Conservation (phyloP, 2,329 filamentous ascomycete species). For the Diplodia corticola region DNA sequence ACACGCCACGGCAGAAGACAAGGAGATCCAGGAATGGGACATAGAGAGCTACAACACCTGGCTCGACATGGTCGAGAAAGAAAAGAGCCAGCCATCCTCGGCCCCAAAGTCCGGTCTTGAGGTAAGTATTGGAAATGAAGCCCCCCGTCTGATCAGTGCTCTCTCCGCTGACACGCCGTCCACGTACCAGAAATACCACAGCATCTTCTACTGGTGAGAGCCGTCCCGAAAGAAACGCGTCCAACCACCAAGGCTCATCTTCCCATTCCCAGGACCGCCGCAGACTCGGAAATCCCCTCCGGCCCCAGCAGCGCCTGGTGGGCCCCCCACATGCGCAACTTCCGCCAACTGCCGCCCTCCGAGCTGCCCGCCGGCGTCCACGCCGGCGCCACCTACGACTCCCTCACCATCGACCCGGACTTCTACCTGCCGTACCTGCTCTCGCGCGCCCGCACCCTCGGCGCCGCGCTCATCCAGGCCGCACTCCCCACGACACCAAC, state of each 20-base stretch:
- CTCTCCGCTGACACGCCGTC: neutral
- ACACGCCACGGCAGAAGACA: slow-evolving; percentile 38
- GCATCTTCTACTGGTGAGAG: slow-evolving; percentile 21
- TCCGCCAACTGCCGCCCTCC: slow-evolving; percentile 28
- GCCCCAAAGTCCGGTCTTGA: slow-evolving; percentile 28
- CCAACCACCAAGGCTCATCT: too few species aligned
- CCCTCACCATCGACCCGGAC: slow-evolving; percentile 42
- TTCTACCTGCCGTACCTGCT: slow-evolving; percentile 42
- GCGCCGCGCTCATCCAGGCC: slow-evolving; percentile 33
- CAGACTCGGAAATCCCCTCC: slow-evolving; percentile 24
- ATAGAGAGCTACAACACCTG: slow-evolving; percentile 46
- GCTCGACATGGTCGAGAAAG: slow-evolving; percentile 35
- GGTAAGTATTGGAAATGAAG: slow-evolving; percentile 9
- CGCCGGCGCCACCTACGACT: slow-evolving; percentile 35
- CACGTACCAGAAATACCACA: slow-evolving; percentile 22
- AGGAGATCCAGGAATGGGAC: slow-evolving; percentile 43
- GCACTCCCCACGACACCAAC: slow-evolving; percentile 28
- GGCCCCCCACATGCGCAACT: slow-evolving; percentile 38
- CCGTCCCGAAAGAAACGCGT: too few species aligned
- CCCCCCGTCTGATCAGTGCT: too few species aligned
- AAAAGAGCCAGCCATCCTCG: slow-evolving; percentile 27
- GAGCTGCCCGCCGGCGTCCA: slow-evolving; percentile 26
- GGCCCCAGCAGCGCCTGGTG: slow-evolving; percentile 39
- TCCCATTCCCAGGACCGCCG: slow-evolving; percentile 29
- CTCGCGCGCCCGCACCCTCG: slow-evolving; percentile 29